Conservation (phyloP, 495 filamentous ascomycete species). For the Xeromyces bisporus region DNA sequence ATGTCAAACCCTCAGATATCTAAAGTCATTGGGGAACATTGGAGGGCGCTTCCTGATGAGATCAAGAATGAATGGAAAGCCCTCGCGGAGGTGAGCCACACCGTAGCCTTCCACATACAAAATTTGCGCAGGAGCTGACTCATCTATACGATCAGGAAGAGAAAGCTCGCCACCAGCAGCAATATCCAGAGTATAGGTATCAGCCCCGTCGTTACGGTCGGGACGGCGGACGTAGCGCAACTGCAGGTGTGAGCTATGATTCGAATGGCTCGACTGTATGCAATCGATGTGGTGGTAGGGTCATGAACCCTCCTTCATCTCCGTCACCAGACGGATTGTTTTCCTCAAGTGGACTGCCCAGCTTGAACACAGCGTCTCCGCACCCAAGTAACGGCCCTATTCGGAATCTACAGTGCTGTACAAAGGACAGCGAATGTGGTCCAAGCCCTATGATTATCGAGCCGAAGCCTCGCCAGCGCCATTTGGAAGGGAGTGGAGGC, state of each 20-base stretch:
- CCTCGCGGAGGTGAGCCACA: slow-evolving; percentile 54
- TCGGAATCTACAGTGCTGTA: slow-evolving; percentile 10
- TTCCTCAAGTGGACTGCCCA: slow-evolving; percentile 10
- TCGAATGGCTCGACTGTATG: slow-evolving; percentile 23
- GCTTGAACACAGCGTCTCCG: slow-evolving; percentile 6
- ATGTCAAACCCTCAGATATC: slow-evolving; percentile 95
- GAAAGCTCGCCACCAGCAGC: slow-evolving; percentile 72
- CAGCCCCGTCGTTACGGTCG: slow-evolving; percentile 67
- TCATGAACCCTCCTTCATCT: slow-evolving; percentile 30
- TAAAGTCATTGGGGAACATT: slow-evolving; percentile 92
- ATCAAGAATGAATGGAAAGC: slow-evolving; percentile 75
- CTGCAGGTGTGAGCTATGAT: slow-evolving; percentile 23
- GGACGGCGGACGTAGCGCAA: slow-evolving; percentile 19
- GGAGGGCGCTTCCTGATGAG: slow-evolving; percentile 58
- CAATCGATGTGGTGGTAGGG: slow-evolving; percentile 25
- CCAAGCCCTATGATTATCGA: slow-evolving; percentile 13
- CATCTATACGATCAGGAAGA: slow-evolving; percentile 44
- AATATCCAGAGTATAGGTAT: slow-evolving; percentile 89
- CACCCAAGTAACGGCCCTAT: slow-evolving; percentile 7
- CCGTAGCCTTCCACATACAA: background rate
- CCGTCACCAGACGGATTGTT: slow-evolving; percentile 25
- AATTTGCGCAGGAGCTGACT: background rate
- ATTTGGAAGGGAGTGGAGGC: slow-evolving; percentile 12
- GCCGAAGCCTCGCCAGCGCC: slow-evolving; percentile 10
- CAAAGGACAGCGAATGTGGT: slow-evolving; percentile 7